A percentile compares a stretch with the other conserved stretches of the same genome.
These are phyloP conservation scores for Dothideomycetes sp. DNA, from an alignment of 2,329 filamentous ascomycete species.

Conservation along the genomic window DNA sequence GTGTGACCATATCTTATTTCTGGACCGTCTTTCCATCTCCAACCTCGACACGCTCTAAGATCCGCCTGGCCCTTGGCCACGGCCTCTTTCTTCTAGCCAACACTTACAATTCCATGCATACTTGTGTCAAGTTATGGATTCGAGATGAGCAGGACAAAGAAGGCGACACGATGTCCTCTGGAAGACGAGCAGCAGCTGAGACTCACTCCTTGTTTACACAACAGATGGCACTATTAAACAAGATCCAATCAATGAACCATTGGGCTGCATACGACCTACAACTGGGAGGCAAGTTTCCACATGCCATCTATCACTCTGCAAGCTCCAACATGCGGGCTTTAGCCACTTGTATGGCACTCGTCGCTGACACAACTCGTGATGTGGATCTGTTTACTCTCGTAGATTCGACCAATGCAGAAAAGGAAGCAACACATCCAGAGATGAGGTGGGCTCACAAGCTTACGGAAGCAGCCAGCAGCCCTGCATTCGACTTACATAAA, in stretches of 20 bases:
- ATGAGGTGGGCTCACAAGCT: not conserved
- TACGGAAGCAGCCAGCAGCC: not conserved
- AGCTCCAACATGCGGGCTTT: not conserved
- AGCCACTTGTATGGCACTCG: not conserved
- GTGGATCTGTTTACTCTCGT: not conserved
- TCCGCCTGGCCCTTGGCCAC: not conserved
- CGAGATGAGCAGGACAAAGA: not conserved
- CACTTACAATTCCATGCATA: not conserved
- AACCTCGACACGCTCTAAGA: not conserved
- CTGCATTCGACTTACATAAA: not conserved
- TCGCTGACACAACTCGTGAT: not conserved
- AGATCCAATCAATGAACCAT: not conserved
- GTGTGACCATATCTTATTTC: not conserved
- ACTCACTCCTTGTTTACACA: not conserved
- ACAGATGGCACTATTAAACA: not conserved
- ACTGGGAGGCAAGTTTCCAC: not conserved
- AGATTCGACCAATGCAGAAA: not conserved
- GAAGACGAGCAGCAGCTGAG: not conserved
- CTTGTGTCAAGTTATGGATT: not conserved
- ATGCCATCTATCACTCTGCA: not conserved
- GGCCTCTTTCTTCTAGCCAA: not conserved
- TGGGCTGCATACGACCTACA: not conserved
- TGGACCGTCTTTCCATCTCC: not conserved
- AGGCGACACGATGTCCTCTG: no score
- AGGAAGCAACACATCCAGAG: not conserved